A percentile compares a stretch with the other conserved stretches of the same genome.
phyloP scores from a whole-genome alignment of 2,329 filamentous ascomycete genomes.

The Chaetomium sp. region DNA sequence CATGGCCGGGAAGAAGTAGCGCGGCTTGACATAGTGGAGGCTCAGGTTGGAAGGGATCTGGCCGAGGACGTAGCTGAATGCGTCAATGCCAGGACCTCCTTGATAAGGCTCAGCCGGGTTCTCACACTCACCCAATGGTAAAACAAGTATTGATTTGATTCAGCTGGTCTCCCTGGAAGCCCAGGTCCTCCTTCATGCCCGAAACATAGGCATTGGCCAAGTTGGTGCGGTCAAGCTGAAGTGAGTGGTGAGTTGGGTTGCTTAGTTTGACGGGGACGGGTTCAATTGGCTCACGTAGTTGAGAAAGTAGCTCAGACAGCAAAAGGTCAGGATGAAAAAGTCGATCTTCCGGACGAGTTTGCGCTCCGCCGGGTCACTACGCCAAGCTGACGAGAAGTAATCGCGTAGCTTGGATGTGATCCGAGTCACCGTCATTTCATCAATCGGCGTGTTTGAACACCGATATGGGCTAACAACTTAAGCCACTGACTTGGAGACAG shows the following conservation, averaged over 20 bases:
- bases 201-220: conserved; percentile 58
- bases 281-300: conserved; percentile 51
- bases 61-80: conserved; percentile 49
- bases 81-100: not conserved
- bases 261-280: not conserved
- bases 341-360: conserved; percentile 60
- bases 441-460: not conserved
- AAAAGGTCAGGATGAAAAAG: conserved; percentile 66
- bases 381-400: conserved; percentile 38
- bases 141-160: conserved; percentile 58
- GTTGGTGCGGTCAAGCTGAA: conserved; percentile 53
- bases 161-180: conserved; percentile 51
- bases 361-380: conserved; percentile 43
- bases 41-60: conserved; percentile 64
- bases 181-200: conserved; percentile 55
- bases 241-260: not conserved
- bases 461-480: not conserved
- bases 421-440: conserved; percentile 15
- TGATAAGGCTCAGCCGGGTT: not conserved
- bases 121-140: conserved; percentile 45
- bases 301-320: conserved; percentile 60
- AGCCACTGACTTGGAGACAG: not conserved
- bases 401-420: conserved; percentile 33
- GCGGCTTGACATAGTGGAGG: conserved; percentile 63
- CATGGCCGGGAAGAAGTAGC: conserved; percentile 65